Evolutionary conservation across 106 monocot species (phyloP), one percentile per base, ranked within the genome.

Genomic region (Dioscorea alata): DNA sequence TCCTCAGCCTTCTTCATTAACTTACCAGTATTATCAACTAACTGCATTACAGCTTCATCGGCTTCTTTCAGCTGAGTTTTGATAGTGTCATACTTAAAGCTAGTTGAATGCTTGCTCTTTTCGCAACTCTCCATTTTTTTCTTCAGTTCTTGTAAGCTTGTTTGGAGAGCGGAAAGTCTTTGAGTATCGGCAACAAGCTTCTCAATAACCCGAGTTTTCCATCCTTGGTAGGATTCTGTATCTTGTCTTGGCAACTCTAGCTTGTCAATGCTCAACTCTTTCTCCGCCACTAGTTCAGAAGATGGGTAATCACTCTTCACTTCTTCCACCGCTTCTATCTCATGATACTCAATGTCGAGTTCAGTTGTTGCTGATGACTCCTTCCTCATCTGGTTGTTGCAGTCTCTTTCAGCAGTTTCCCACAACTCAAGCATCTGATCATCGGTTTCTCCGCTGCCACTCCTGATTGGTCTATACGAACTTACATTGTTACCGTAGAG

Each of bases 381-480:
- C 23, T 64, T 61, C 57, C 42, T 50, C 13, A 32, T 69, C 61
- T 50, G 21, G 12, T 69, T 67, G 63, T 58, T 81, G 69, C 33
- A 66, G 24, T 76, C 73, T 16, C 64, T 71, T 57, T 82, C 83
- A 18, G 76, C 74, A 56, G 80, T 74, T 70, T 88, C 83, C 82
- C 83, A 85, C 49, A 82, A 63, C 59, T 75, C 66, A 32, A 86
- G 85, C 85, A 86, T 86, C 50, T 86, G 75, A 68, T 90, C 79
- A 21, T 86, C 78, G 10, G 63, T 65, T 50, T 74, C 68, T 20
- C 53, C 61, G 56, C 69, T 74, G 31, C 68, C 59, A 13, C 17
- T 61, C 17, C 57, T 72, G 54, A 57, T 33, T 13, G 10, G 35
- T 5, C 21, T 50, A 48, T 74, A 21, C 22, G 70, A 54, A 63